Evolutionary conservation across 805 yeast genomes (phyloP).

Genomic region (Nakazawaea peltata): DNA sequence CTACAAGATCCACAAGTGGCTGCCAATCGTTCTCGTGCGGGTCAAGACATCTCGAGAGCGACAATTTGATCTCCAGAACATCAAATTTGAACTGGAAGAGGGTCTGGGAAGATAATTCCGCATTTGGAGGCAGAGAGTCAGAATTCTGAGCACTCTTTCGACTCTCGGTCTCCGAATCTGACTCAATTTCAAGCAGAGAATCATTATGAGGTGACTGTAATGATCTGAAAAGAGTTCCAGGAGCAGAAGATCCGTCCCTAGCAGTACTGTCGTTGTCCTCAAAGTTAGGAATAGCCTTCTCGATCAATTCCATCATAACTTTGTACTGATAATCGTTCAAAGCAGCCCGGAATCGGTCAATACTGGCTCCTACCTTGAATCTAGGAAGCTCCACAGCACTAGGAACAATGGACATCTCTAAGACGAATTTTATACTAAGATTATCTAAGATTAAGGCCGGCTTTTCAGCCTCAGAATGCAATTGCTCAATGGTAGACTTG

Average conservation of each 20-base stretch:
- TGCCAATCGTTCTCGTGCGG: constrained; percentile 52
- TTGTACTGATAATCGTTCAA: constrained; percentile 88
- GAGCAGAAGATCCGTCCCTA: constrained; percentile 12
- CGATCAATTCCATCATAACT: constrained; percentile 71
- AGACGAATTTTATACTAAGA: constrained; percentile 59
- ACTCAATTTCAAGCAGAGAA: neutral
- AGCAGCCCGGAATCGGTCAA: constrained; percentile 65
- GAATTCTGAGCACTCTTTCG: neutral
- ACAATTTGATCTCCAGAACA: constrained; percentile 53
- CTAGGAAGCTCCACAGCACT: constrained; percentile 67
- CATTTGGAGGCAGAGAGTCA: constrained; percentile 2
- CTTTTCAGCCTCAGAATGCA: constrained; percentile 39
- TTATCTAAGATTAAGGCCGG: constrained; percentile 66
- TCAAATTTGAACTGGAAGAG: constrained; percentile 64
- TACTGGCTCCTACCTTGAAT: constrained; percentile 64
- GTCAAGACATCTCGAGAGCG: constrained; percentile 62
- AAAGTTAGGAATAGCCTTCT: constrained; percentile 54
- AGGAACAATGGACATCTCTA: constrained; percentile 84
- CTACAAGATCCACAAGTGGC: constrained; percentile 63
- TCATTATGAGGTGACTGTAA: no score
- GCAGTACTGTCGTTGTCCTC: constrained; percentile 25
- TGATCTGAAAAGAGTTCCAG: no score
- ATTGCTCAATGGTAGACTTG: constrained; percentile 65
- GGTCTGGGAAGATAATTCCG: constrained; percentile 45
- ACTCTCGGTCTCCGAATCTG: neutral